Evolutionary conservation across 1,139 yeast species (phyloP), one percentile per base, ranked within the genome.

Genomic region (Sugiyamaella castrensis): DNA sequence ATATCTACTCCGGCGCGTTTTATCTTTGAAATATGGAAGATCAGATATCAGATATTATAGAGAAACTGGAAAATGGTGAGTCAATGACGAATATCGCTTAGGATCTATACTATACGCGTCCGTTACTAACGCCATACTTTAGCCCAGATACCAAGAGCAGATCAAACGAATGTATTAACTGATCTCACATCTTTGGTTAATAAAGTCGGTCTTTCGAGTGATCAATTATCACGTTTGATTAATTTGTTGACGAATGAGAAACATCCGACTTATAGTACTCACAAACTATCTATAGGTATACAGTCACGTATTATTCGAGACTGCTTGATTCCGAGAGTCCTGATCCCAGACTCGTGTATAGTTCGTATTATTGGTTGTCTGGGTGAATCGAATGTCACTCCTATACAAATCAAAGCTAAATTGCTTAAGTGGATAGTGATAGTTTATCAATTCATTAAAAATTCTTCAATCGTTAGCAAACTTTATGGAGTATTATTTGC

Each of bases 381-480:
- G 8, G 73, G 74, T 16, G 32, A 44, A 35, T 24, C 37, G 0
- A 59, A 62, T 4, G 53, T 57, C 15, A 57, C 67, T 0, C 46
- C 56, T n/a, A 32, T 56, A 37, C 50, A 48, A 15, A 43, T 71
- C 1, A 75, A 73, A 49, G 52, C 58, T 1, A 55, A 60, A 1
- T 57, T 74, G 1, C 55, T 71, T 15, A 61, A 64, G 37, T 75
- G 80, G 79, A 53, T 75, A 16, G 69, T 71, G 4, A 65, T 67
- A 2, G 69, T 70, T 0, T 63, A 60, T 45, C 61, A 69, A 0
- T 63, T 63, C 47, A 39, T 65, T 12, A 65, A 62, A n/a, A 64
- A 65, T 13, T 53, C 59, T 1, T 46, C 51, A 4, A 52, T 62
- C 2, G 51, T 67, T 5, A 58, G 57, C 2, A 54, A 55, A 30